phyloP scores from a whole-genome alignment of 106 monocot species.

The Vanilla planifolia region DNA sequence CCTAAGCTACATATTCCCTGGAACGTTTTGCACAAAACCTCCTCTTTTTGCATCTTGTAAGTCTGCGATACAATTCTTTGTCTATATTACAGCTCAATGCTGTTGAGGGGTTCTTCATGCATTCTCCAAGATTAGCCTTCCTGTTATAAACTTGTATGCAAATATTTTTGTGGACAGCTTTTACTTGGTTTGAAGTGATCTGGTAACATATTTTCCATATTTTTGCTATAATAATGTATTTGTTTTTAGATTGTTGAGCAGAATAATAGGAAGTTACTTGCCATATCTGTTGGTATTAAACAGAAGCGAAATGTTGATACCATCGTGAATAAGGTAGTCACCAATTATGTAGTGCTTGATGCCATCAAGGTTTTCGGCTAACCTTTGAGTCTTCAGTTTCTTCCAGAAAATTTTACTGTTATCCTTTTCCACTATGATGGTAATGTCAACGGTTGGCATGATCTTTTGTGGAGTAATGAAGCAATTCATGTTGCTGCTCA shows the following conservation, averaged over 20 bases:
- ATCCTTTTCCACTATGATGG: conserved; percentile 88
- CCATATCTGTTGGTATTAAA: conserved; percentile 60
- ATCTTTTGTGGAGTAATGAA: conserved; percentile 54
- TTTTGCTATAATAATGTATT: neutral
- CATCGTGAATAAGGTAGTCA: conserved; percentile 59
- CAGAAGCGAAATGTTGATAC: conserved; percentile 58
- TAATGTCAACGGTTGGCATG: conserved; percentile 69
- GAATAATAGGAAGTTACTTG: conserved; percentile 42
- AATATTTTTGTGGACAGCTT: neutral
- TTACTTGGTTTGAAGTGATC: neutral
- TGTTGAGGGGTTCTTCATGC: neutral
- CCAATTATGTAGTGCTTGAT: neutral
- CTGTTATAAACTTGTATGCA: too few relatives aligned
- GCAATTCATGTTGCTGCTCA: conserved; percentile 68
- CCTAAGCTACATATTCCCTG: neutral
- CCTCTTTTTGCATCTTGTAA: neutral
- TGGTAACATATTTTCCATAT: neutral
- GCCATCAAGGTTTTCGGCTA: conserved; percentile 8
- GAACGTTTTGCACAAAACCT: neutral
- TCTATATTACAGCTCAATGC: neutral
- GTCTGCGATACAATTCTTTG: neutral
- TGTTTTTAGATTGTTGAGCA: conserved; percentile 22
- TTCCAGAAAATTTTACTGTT: conserved; percentile 74
- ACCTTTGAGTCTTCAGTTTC: conserved; percentile 60
- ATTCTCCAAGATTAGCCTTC: neutral